These are phyloP conservation scores for Pseudozyma pruni DNA, from an alignment of 1,284 basidiomycete species.

Conservation along the genomic window DNA sequence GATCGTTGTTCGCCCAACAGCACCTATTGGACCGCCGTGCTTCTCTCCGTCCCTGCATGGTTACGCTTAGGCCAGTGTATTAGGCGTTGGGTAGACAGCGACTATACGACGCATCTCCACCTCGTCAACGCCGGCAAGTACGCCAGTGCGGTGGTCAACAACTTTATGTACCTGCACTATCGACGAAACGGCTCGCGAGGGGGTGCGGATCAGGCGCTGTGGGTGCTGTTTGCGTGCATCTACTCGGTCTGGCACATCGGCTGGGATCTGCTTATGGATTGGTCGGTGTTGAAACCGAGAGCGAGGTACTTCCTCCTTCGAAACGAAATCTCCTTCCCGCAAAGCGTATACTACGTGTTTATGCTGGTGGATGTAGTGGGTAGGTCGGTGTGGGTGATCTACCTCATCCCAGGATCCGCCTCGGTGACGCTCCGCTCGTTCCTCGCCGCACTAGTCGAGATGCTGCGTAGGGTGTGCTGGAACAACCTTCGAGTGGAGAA, in stretches of 20 bases:
- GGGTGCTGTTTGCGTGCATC: conserved; percentile 73
- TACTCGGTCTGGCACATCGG: conserved; percentile 78
- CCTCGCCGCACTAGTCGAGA: conserved; percentile 78
- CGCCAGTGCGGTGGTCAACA: conserved; percentile 55
- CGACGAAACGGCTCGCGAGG: conserved; percentile 54
- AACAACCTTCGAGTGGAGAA: conserved; percentile 86
- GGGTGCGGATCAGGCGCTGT: conserved; percentile 31
- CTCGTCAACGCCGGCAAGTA: conserved; percentile 79
- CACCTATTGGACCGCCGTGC: conserved; percentile 69
- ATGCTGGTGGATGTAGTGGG: conserved; percentile 76
- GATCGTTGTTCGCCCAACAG: conserved; percentile 51
- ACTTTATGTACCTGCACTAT: conserved; percentile 65
- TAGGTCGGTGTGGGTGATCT: conserved; percentile 84
- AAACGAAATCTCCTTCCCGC: conserved; percentile 72
- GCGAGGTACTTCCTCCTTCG: conserved; percentile 77
- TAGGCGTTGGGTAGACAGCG: conserved; percentile 83
- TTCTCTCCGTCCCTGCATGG: conserved; percentile 76
- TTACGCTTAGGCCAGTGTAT: conserved; percentile 85
- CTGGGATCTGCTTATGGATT: conserved; percentile 77
- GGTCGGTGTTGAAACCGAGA: conserved; percentile 75
- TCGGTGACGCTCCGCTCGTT: conserved; percentile 75
- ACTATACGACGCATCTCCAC: conserved; percentile 74
- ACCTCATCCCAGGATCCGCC: conserved; percentile 74
- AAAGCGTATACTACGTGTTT: conserved; percentile 70
- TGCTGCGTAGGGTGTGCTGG: conserved; percentile 86